These are phyloP conservation scores for Ceratobasidium sp. DNA, from an alignment of 1,284 basidiomycete genomes.

Conservation along the genomic window DNA sequence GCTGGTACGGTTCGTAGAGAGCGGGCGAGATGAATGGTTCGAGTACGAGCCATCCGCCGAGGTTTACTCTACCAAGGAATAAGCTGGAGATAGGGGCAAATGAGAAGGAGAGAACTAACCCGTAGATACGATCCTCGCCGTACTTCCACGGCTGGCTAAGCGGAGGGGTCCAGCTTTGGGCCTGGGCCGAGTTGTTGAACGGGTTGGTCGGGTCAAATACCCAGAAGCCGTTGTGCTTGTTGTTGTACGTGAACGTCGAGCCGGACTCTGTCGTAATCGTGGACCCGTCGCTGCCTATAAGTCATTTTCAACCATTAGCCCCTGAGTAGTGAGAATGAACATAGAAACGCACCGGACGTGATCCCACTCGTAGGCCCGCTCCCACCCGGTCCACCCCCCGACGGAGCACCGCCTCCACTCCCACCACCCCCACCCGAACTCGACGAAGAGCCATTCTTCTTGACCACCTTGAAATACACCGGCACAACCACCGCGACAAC, in stretches of 20 bases:
- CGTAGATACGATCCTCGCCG: constrained; percentile 72
- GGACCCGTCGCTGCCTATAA: constrained; percentile 59
- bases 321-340: constrained; percentile 3
- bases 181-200: constrained; percentile 76
- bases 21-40: constrained; percentile 68
- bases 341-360: constrained; percentile 29
- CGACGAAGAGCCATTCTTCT: constrained; percentile 33
- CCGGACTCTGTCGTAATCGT: constrained; percentile 60
- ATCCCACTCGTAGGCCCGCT: constrained; percentile 43
- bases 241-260: constrained; percentile 61
- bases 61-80: constrained; percentile 56
- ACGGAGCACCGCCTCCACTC: constrained; percentile 14
- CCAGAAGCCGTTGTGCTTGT: constrained; percentile 62
- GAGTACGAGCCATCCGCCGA: constrained; percentile 67
- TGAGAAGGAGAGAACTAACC: constrained; percentile 62
- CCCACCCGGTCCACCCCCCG: constrained; percentile 7
- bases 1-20: constrained; percentile 60
- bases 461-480: constrained; percentile 49
- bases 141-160: constrained; percentile 80
- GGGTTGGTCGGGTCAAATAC: constrained; percentile 74
- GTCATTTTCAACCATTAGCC: not conserved
- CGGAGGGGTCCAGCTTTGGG: constrained; percentile 79
- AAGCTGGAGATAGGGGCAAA: not conserved
- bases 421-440: not conserved
- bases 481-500: constrained; percentile 46